These are phyloP conservation scores for Boletus pseudopeckii DNA, from an alignment of 768 basidiomycete species.

Conservation along the genomic window DNA sequence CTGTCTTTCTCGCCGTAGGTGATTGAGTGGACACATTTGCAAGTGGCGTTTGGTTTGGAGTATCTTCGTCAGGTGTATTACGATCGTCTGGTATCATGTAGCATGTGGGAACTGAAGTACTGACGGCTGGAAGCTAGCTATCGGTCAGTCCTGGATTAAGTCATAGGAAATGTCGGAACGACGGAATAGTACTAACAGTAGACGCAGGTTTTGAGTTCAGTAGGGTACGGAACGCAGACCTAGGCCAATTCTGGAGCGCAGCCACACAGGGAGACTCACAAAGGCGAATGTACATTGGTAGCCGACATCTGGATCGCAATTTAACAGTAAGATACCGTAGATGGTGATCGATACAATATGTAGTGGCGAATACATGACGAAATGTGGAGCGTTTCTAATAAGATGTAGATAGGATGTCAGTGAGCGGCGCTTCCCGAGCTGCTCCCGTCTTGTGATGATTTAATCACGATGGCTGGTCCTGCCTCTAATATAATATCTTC, in stretches of 20 bases:
- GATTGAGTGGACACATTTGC: conserved; percentile 19
- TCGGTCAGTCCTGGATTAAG: neutral
- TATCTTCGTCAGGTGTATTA: conserved; percentile 9
- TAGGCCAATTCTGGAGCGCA: too few relatives aligned
- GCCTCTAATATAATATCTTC: conserved; percentile 73
- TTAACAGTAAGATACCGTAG: neutral
- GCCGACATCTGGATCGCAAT: neutral
- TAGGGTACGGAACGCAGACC: too few relatives aligned
- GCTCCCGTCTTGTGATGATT: conserved; percentile 26
- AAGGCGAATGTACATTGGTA: neutral
- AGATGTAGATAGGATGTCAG: conserved; percentile 12
- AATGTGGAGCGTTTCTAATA: conserved; percentile 6
- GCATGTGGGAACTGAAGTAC: conserved; percentile 17
- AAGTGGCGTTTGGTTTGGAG: conserved; percentile 9
- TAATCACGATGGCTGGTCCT: conserved; percentile 58
- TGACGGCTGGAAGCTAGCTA: neutral
- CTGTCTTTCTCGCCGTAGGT: conserved; percentile 7
- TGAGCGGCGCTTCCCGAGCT: conserved; percentile 23
- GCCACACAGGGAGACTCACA: neutral
- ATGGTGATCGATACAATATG: conserved; percentile 11
- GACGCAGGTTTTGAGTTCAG: neutral
- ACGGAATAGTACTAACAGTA: conserved; percentile 3
- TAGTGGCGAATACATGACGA: conserved; percentile 17
- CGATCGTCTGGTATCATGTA: conserved; percentile 29
- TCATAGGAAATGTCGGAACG: neutral